Evolutionary conservation across 2,329 filamentous ascomycete genomes (phyloP), one percentile per base, ranked within the genome.

Genomic region (Lachnellula arida): DNA sequence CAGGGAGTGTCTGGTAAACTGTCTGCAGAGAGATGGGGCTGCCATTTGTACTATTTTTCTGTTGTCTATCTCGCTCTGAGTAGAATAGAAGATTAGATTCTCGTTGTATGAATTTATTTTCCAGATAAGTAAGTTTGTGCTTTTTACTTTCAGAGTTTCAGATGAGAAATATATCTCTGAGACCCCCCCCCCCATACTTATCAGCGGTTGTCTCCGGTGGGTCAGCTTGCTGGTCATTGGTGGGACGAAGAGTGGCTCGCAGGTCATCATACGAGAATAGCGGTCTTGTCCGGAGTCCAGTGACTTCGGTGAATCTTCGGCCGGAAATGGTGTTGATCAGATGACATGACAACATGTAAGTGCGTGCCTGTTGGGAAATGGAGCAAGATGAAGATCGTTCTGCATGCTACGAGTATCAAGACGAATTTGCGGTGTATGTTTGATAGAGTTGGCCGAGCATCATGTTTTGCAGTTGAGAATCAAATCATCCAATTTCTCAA

Each of bases 201-300:
- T 49, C 53, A 48, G 53, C 53, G 53, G 53, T 22, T 32, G 46
- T 11, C 34, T 54, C 53, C 53, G 53, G n/a, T 6, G n/a, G 28
- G 32, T 49, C 9, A 23, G 25, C 8, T 40, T 32, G 28, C 12
- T 40, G 35, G 34, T 49, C 2, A 39, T 40, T 49, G 48, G 48
- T 37, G 17, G 32, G 48, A 39, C 19, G 22, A 49, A 40, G 39
- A 46, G 46, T 25, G 44, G 44, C 44, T 12, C 19, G 28, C 17
- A 11, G 53, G 11, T 54, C 34, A 54, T 54, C 47, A 40, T 47
- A 12, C 28, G 28, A 28, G 28, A 23, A 23, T 8, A 9, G 22
- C 47, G 53, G 47, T 42, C 32, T 22, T 46, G 25, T 17, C 34
- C 51, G 28, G 46, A 51, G 34, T 51, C 35, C 19, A 43, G 25